A percentile compares a stretch with the other conserved stretches of the same genome.
phyloP scores from a whole-genome alignment of 1,284 basidiomycete species.

The Lignosus rhinocerotis region DNA sequence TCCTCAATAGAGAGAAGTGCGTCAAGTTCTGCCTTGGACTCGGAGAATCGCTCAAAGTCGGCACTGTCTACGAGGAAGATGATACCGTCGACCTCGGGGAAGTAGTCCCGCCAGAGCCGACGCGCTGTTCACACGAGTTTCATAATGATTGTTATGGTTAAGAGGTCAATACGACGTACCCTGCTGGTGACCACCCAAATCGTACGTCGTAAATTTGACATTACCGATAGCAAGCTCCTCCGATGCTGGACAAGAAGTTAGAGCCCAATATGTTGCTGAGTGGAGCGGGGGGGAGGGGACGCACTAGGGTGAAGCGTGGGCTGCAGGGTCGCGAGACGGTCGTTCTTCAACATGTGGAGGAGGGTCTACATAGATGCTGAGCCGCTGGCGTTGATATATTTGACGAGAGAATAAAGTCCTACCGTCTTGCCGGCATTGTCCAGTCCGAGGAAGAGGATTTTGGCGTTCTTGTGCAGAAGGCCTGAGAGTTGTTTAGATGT shows the following conservation, averaged over 20 bases:
- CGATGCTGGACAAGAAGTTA: slow-evolving; percentile 62
- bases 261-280: not conserved
- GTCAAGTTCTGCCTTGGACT: slow-evolving; percentile 97
- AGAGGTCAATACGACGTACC: slow-evolving; percentile 49
- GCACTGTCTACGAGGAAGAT: slow-evolving; percentile 98
- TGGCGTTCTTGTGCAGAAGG: slow-evolving; percentile 97
- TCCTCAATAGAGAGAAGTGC: slow-evolving; percentile 94
- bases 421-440: slow-evolving; percentile 99
- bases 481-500: slow-evolving; percentile 48
- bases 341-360: slow-evolving; percentile 99
- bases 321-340: slow-evolving; percentile 95
- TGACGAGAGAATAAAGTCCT: slow-evolving; percentile 29
- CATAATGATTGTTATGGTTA: not conserved
- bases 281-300: slow-evolving; percentile 23
- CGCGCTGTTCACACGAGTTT: slow-evolving; percentile 61
- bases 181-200: slow-evolving; percentile 97
- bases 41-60: slow-evolving; percentile 94
- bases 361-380: slow-evolving; percentile 71
- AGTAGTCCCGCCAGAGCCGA: slow-evolving; percentile 99
- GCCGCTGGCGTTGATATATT: not conserved
- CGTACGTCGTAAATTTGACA: slow-evolving; percentile 99
- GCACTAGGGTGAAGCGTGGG: slow-evolving; percentile 99
- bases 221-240: slow-evolving; percentile 99
- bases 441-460: slow-evolving; percentile 98
- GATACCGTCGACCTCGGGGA: slow-evolving; percentile 99